Percentiles rank a stretch among this genome's conserved stretches.
Evolutionary conservation across 1,284 basidiomycete genomes (phyloP).

Genomic region (Sporisorium scitamineum): DNA sequence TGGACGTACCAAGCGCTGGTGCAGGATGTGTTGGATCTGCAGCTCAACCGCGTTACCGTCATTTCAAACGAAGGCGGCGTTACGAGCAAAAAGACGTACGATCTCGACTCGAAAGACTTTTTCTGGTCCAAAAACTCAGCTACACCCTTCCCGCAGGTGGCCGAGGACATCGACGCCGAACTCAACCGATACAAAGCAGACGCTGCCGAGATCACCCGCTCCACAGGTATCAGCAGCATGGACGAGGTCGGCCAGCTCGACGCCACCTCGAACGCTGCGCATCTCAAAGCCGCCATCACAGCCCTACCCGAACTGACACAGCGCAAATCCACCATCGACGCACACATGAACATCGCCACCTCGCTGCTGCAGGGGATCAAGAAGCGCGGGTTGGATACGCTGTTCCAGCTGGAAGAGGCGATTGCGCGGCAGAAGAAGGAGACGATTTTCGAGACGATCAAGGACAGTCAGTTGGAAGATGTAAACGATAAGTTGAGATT

Average conservation of each 20-base stretch:
- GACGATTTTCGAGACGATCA: slow-evolving; percentile 81
- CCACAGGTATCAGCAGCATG: slow-evolving; percentile 94
- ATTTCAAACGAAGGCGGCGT: slow-evolving; percentile 50
- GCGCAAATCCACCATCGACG: slow-evolving; percentile 93
- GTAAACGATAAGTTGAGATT: slow-evolving; percentile 87
- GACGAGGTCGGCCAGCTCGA: slow-evolving; percentile 81
- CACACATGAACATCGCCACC: slow-evolving; percentile 99
- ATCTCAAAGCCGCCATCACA: slow-evolving; percentile 97
- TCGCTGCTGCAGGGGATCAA: slow-evolving; percentile 96
- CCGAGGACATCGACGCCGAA: slow-evolving; percentile 95
- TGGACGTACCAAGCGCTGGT: slow-evolving; percentile 99
- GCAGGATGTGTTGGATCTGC: slow-evolving; percentile 96
- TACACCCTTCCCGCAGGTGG: slow-evolving; percentile 97
- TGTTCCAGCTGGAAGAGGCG: slow-evolving; percentile 95
- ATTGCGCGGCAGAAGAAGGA: slow-evolving; percentile 75
- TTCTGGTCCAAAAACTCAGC: slow-evolving; percentile 98
- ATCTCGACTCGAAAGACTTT: slow-evolving; percentile 97
- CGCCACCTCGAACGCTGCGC: slow-evolving; percentile 91
- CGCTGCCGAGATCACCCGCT: slow-evolving; percentile 94
- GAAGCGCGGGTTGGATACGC: slow-evolving; percentile 90
- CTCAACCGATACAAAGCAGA: slow-evolving; percentile 93
- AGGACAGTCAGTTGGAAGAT: slow-evolving; percentile 69
- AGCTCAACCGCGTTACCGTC: slow-evolving; percentile 93
- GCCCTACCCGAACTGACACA: slow-evolving; percentile 97
- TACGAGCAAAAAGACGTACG: slow-evolving; percentile 74